Evolutionary conservation across 495 filamentous ascomycete species (phyloP), one percentile per base, ranked within the genome.

Genomic region (Daldinia caldariorum): DNA sequence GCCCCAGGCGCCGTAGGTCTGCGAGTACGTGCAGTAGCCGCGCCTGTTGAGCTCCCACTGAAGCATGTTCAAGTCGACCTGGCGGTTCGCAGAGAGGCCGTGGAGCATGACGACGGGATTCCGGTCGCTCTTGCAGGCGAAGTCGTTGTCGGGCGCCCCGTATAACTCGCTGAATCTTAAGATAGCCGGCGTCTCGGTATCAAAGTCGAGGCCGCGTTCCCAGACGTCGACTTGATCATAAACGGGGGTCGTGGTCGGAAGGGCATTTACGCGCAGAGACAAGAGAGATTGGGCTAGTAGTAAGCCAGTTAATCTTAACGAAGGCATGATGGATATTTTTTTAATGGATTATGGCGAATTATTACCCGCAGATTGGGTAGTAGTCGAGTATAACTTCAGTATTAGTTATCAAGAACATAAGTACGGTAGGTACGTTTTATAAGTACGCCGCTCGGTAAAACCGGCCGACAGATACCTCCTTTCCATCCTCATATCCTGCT

Each of bases 21-120:
- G 57, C 0, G 83, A 80, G 70, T 81, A 87, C 22, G 84, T 85
- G 79, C 84, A 87, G 74, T 83, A 85, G 58, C 83, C 83, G 55
- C 81, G 72, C 13, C 68, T 58, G 45, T 85, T 84, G 26, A 87
- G 82, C 76, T 81, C 84, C 74, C 71, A 74, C 67, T 86, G 83
- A 7, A 87, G 77, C 62, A 74, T 79, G 77, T 87, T 86, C 9
- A 86, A 77, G 67, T 86, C 84, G 63, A 84, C 83, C 39, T 85
- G 80, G 72, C 70, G 83, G 49, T 80, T 84, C 2, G 84, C 83
- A 29, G 82, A 82, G 3, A 87, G 80, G 6, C 84, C 84, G 73
- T 87, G 85, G 1, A 87, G 81, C 57, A 85, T 70, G 14, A 87
- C 72, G 31, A 87, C 76, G 3, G 85, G 85, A 66, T 85, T 85